Conservation (phyloP, 1,284 basidiomycete species). For the Microbotryum violaceum region DNA sequence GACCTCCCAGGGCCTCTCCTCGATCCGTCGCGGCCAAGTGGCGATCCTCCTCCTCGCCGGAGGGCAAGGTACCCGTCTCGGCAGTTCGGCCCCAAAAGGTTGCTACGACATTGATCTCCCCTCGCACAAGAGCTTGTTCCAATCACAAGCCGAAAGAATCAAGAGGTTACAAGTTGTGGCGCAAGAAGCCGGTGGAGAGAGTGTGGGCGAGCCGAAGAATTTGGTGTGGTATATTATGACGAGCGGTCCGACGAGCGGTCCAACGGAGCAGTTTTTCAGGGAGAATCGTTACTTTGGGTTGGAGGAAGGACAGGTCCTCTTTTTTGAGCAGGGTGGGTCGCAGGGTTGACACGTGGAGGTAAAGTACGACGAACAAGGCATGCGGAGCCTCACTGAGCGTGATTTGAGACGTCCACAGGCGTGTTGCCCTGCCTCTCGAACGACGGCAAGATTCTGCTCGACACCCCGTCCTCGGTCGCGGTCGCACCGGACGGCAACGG, state of each 20-base stretch:
- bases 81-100: conserved; percentile 87
- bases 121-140: conserved; percentile 87
- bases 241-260: conserved; percentile 81
- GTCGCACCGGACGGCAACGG: conserved; percentile 98
- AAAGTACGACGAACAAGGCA: too few species aligned
- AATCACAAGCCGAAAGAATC: conserved; percentile 94
- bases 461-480: conserved; percentile 66
- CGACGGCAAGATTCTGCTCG: conserved; percentile 89
- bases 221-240: conserved; percentile 99
- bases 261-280: conserved; percentile 80
- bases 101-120: conserved; percentile 96
- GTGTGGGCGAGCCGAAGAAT: conserved; percentile 50
- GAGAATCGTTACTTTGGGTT: conserved; percentile 79
- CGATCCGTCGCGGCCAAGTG: conserved; percentile 72
- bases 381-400: not conserved
- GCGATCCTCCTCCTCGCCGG: conserved; percentile 95
- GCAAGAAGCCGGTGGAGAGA: conserved; percentile 28
- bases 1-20: conserved; percentile 65
- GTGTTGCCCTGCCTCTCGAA: conserved; percentile 89
- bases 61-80: conserved; percentile 91
- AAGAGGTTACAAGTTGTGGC: conserved; percentile 71
- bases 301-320: conserved; percentile 66
- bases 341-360: too few species aligned
- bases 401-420: conserved; percentile 54
- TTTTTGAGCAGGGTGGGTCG: conserved; percentile 87